Conservation (phyloP, 2,329 filamentous ascomycete species). For the Paecilomyces niveus region DNA sequence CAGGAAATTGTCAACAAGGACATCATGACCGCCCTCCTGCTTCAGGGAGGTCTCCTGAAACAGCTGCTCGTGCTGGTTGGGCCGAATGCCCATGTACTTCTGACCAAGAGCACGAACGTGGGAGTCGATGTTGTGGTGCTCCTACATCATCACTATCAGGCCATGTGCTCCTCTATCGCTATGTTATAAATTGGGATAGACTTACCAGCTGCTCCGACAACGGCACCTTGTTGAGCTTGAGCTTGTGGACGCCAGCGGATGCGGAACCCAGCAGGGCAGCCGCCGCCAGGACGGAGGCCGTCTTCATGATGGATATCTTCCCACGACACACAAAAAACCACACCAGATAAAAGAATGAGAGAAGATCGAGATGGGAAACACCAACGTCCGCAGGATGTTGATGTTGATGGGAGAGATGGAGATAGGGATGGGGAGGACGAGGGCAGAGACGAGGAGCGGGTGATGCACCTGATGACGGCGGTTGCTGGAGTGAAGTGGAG, state of each 20-base stretch:
- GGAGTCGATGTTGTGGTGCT: constrained; percentile 68
- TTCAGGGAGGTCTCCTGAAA: constrained; percentile 69
- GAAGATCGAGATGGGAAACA: neutral
- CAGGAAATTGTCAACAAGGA: constrained; percentile 94
- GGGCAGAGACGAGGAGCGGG: constrained; percentile 9
- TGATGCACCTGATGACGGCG: constrained; percentile 11
- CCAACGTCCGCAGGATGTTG: constrained; percentile 7
- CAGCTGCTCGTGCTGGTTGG: constrained; percentile 63
- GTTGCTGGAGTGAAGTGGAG: constrained; percentile 5
- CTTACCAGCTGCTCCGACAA: constrained; percentile 85
- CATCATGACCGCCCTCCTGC: constrained; percentile 62
- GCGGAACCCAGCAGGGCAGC: constrained; percentile 75
- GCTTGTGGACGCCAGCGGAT: constrained; percentile 82
- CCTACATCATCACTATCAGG: constrained; percentile 41
- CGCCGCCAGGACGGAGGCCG: constrained; percentile 68
- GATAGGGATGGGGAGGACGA: constrained; percentile 22
- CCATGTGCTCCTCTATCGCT: constrained; percentile 5
- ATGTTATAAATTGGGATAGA: constrained; percentile 20
- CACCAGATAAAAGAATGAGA: neutral
- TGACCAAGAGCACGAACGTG: constrained; percentile 80
- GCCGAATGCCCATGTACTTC: constrained; percentile 88
- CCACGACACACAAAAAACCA: neutral
- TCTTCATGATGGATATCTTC: constrained; percentile 62
- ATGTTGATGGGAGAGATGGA: constrained; percentile 17
- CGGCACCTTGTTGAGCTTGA: constrained; percentile 96